phyloP scores from a whole-genome alignment of 441 rosid genomes.

The Sinapis alba region DNA sequence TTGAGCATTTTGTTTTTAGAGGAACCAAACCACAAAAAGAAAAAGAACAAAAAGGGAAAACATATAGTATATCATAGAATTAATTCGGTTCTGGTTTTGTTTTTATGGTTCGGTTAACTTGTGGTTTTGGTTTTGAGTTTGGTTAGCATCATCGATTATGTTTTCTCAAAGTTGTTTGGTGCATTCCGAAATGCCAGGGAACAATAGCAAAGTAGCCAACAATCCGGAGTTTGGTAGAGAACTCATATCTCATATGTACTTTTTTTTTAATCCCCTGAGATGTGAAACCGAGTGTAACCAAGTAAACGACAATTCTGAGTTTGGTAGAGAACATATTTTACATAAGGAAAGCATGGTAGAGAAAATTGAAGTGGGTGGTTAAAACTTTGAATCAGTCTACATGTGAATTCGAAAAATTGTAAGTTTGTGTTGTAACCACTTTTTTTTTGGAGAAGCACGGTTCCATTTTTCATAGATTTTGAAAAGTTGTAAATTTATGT shows the following conservation, averaged over 20 bases:
- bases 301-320: background rate
- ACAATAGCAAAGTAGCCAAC: no score
- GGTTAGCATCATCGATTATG: background rate
- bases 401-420: no score
- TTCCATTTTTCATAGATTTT: no score
- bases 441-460: no score
- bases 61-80: no score
- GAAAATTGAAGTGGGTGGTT: constrained; percentile 6
- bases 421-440: background rate
- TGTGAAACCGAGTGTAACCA: constrained; percentile 8
- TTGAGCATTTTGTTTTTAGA: constrained; percentile 15
- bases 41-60: no score
- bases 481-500: background rate
- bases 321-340: background rate
- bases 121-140: background rate
- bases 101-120: no score
- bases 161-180: background rate
- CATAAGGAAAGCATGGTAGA: background rate
- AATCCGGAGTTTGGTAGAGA: no score
- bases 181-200: background rate
- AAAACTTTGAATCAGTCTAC: background rate
- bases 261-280: background rate
- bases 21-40: no score
- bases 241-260: background rate
- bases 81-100: no score